A percentile compares a stretch with the other conserved stretches of the same genome.
phyloP scores from a whole-genome alignment of 2,329 filamentous ascomycete species.

The Pseudogymnoascus destructans region DNA sequence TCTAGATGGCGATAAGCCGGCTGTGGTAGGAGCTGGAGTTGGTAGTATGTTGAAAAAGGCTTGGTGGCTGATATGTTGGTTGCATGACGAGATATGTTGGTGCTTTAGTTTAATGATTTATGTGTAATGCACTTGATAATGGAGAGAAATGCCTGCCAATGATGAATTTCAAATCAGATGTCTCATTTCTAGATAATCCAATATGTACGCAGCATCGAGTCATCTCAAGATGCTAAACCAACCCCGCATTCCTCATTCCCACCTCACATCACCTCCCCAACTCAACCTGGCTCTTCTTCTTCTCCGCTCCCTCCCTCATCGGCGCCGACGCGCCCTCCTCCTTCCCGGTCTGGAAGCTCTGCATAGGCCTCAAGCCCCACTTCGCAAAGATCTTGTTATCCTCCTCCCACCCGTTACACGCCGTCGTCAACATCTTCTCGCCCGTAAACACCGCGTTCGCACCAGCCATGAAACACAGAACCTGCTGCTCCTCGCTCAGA shows the following conservation, averaged over 20 bases:
- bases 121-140: not conserved
- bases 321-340: constrained; percentile 17
- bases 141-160: not conserved
- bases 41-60: constrained; percentile 1
- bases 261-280: not conserved
- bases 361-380: constrained; percentile 75
- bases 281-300: not conserved
- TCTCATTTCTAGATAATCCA: not conserved
- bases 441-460: constrained; percentile 93
- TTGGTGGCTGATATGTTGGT: not conserved
- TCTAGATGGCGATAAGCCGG: not conserved
- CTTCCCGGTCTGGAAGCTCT: constrained; percentile 26
- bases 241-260: not conserved
- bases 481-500: constrained; percentile 79
- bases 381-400: constrained; percentile 71
- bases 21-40: not conserved
- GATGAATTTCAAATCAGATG: not conserved
- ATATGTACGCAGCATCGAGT: not conserved
- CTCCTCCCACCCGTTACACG: constrained; percentile 83
- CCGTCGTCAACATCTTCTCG: constrained; percentile 90
- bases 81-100: not conserved
- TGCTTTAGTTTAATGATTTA: not conserved
- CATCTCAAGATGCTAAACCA: not conserved
- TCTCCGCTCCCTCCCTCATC: constrained; percentile 11
- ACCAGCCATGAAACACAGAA: constrained; percentile 77